Conservation (phyloP, 2,329 filamentous ascomycete species). For the Sarocladium brachiariae region DNA sequence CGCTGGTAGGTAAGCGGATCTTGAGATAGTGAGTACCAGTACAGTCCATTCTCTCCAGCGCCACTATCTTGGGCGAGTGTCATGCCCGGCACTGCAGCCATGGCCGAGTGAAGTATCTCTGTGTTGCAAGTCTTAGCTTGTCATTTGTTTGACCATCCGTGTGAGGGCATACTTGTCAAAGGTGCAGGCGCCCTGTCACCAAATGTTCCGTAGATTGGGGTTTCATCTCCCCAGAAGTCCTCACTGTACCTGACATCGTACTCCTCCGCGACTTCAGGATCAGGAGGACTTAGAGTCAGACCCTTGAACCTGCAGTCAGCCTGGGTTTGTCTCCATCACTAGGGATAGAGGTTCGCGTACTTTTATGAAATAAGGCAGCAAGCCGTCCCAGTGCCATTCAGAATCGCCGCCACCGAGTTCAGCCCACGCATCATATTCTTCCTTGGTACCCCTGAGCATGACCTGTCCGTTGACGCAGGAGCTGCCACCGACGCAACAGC, state of each 20-base stretch:
- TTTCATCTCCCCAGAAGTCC: constrained; percentile 17
- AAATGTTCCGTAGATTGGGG: constrained; percentile 14
- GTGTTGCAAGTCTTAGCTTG: not conserved
- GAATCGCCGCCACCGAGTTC: constrained; percentile 1
- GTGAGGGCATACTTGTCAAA: constrained; percentile 11
- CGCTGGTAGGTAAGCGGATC: constrained; percentile 16
- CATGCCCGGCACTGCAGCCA: constrained; percentile 20
- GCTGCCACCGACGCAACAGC: constrained; percentile 5
- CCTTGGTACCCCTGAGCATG: constrained; percentile 8
- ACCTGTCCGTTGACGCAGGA: constrained; percentile 6
- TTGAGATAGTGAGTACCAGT: constrained; percentile 20
- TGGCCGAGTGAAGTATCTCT: constrained; percentile 19
- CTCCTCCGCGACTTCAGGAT: constrained; percentile 12
- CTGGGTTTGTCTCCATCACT: too few relatives aligned
- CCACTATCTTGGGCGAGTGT: constrained; percentile 19
- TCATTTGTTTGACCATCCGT: too few relatives aligned
- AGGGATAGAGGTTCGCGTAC: too few relatives aligned
- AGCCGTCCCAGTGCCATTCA: constrained; percentile 5
- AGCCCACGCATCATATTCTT: constrained; percentile 10
- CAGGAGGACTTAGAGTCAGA: constrained; percentile 16
- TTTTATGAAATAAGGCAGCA: constrained; percentile 6
- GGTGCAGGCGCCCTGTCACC: constrained; percentile 13
- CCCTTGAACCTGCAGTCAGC: constrained; percentile 10
- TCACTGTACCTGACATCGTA: constrained; percentile 17
- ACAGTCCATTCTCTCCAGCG: constrained; percentile 20